A percentile compares a stretch with the other conserved stretches of the same genome.
phyloP scores from a whole-genome alignment of 1,284 basidiomycete species.

The Trametes hirsuta region DNA sequence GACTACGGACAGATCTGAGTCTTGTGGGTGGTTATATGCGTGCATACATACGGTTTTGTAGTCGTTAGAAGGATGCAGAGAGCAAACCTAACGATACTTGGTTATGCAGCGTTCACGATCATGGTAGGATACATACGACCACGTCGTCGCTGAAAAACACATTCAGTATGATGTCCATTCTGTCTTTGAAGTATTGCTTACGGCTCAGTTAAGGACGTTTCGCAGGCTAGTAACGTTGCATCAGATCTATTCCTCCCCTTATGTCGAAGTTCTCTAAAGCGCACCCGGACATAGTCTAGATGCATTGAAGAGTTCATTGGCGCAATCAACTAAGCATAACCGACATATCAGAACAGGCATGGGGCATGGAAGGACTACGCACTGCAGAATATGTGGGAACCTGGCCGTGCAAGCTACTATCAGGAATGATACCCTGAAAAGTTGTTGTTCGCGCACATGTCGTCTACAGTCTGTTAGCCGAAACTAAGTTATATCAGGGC shows the following conservation, averaged over 20 bases:
- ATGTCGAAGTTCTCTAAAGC: neutral
- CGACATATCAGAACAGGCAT: neutral
- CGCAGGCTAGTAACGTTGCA: constrained; percentile 59
- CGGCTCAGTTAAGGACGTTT: constrained; percentile 79
- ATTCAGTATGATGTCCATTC: neutral
- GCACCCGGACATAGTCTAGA: constrained; percentile 77
- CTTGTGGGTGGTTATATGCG: constrained; percentile 19
- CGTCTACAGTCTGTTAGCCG: constrained; percentile 26
- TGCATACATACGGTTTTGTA: constrained; percentile 71
- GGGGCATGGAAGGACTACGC: constrained; percentile 28
- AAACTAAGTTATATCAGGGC: neutral
- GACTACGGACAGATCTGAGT: constrained; percentile 51
- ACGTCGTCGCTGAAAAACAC: constrained; percentile 70
- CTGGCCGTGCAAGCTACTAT: constrained; percentile 34
- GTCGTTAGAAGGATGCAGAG: constrained; percentile 80
- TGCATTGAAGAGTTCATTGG: constrained; percentile 78
- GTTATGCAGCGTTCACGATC: neutral
- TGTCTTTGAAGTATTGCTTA: constrained; percentile 40
- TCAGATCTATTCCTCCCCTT: neutral
- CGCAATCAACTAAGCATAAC: constrained; percentile 69
- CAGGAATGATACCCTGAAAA: neutral
- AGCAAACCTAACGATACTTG: constrained; percentile 58
- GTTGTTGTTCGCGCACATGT: constrained; percentile 34
- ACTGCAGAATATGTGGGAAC: constrained; percentile 86
- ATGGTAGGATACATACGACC: constrained; percentile 51